Percentiles rank a stretch among this genome's conserved stretches.
phyloP scores from a whole-genome alignment of 2,329 filamentous ascomycete species.

The Didymella pomorum region DNA sequence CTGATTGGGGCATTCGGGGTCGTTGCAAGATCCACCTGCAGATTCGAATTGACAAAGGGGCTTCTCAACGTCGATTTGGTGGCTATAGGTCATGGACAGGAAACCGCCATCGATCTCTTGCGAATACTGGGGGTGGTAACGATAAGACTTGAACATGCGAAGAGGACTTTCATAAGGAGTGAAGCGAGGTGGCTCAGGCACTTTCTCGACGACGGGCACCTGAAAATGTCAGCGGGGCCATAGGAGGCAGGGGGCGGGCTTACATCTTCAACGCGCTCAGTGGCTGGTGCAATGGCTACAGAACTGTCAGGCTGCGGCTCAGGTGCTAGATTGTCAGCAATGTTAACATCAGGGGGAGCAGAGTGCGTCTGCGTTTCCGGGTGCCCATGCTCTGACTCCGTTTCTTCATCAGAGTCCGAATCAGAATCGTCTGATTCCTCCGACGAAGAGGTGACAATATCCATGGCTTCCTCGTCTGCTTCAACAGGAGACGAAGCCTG shows the following conservation, averaged over 20 bases:
- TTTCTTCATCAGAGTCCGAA: conserved; percentile 31
- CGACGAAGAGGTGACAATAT: conserved; percentile 43
- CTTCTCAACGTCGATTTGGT: conserved; percentile 80
- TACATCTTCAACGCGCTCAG: conserved; percentile 29
- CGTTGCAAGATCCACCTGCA: conserved; percentile 75
- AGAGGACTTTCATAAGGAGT: conserved; percentile 84
- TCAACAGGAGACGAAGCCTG: conserved; percentile 22
- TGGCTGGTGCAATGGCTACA: conserved; percentile 9
- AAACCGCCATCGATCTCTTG: conserved; percentile 76
- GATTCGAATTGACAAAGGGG: conserved; percentile 81
- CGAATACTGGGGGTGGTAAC: conserved; percentile 82
- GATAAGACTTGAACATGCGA: conserved; percentile 83
- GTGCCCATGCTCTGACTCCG: conserved; percentile 24
- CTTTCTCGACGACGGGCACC: conserved; percentile 23
- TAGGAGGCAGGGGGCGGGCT: conserved; percentile 16
- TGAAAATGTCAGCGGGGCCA: conserved; percentile 31
- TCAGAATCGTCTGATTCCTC: conserved; percentile 38
- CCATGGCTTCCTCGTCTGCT: conserved; percentile 46
- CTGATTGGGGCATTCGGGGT: conserved; percentile 75
- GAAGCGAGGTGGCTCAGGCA: conserved; percentile 46
- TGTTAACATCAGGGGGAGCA: conserved; percentile 24
- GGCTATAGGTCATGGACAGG: conserved; percentile 91
- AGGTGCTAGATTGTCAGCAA: conserved; percentile 52
- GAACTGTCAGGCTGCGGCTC: conserved; percentile 47
- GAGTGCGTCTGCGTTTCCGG: conserved; percentile 13